These are phyloP conservation scores for Dactylellina cionopaga DNA, from an alignment of 2,329 filamentous ascomycete genomes.

Conservation along the genomic window DNA sequence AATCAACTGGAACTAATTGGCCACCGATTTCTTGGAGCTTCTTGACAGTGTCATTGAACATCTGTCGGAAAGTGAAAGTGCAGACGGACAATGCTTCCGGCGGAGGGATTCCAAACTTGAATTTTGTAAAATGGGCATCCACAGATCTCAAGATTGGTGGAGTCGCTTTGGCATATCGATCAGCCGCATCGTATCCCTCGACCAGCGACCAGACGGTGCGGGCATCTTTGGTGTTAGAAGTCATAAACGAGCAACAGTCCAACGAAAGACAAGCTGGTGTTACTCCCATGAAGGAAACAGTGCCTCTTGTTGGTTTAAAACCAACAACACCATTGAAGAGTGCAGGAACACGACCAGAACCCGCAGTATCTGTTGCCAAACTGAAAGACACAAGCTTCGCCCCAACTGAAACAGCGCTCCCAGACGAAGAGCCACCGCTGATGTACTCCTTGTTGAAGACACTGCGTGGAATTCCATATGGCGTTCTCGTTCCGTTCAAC, in stretches of 20 bases:
- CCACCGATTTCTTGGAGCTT: slow-evolving; percentile 62
- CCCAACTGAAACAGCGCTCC: slow-evolving; percentile 67
- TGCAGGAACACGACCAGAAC: slow-evolving; percentile 67
- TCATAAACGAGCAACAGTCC: slow-evolving; percentile 69
- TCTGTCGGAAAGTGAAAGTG: slow-evolving; percentile 60
- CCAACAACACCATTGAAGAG: slow-evolving; percentile 68
- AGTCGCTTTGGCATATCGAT: slow-evolving; percentile 66
- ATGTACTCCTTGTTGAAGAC: slow-evolving; percentile 66
- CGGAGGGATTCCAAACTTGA: slow-evolving; percentile 66
- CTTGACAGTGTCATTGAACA: slow-evolving; percentile 63
- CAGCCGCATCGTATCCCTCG: slow-evolving; percentile 65
- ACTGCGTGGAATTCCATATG: slow-evolving; percentile 68
- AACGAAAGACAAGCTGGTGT: slow-evolving; percentile 69
- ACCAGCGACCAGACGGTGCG: slow-evolving; percentile 65
- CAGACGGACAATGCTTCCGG: slow-evolving; percentile 62
- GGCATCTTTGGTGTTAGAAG: slow-evolving; percentile 65
- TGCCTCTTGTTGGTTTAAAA: slow-evolving; percentile 66
- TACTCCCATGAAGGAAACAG: slow-evolving; percentile 65
- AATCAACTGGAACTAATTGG: slow-evolving; percentile 63
- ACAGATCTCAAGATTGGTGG: slow-evolving; percentile 57
- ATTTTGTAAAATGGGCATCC: slow-evolving; percentile 59
- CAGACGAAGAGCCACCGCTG: slow-evolving; percentile 69
- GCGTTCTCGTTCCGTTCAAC: slow-evolving; percentile 69
- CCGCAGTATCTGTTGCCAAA: slow-evolving; percentile 69
- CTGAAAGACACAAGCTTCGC: slow-evolving; percentile 68